Evolutionary conservation across 2,329 filamentous ascomycete species (phyloP), one percentile per base, ranked within the genome.

Genomic region (Fusarium mexicanum): DNA sequence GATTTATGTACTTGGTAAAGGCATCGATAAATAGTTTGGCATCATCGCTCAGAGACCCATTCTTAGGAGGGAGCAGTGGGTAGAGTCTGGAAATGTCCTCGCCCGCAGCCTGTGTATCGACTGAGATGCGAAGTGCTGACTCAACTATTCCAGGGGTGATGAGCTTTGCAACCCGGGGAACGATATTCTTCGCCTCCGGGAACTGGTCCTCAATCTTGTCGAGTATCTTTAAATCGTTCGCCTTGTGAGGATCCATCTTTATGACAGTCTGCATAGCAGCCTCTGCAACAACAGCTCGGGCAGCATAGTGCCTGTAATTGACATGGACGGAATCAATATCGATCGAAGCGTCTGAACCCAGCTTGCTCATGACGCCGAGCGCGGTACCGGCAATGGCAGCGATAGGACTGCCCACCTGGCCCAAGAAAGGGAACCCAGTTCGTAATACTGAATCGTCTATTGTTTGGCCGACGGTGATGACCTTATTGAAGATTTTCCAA

Each of bases 11-110:
- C 10, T 11, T 20, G 16, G 6, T 17, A 1, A 55, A 29, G 1
- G 24, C 51, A 12, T 55, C 51, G 2, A 6, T 7, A 29, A 55
- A 41, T 5, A 4, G 6, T n/a, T 40, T 38, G 11, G 4, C 20
- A 5, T 2, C 8, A 0, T 1, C 3, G 20, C 14, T 10, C 2
- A 44, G 12, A 44, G 26, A 8, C 11, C 2, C 5, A 12, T 4
- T n/a, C 0, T 3, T 2, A 0, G 4, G 2, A 44, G 53, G 22
- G 9, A 57, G 26, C 8, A 12, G 12, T 6, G 38, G 38, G 38
- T 57, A 44, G 12, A 57, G 20, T 2, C 16, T 33, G 1, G 26
- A 11, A 1, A 1, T 18, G 2, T 31, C 37, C 1, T n/a, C 20
- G 16, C 48, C 31, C 10, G 22, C 10, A 31, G 8, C 53, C 0